Base-by-base conservation (phyloP, 495 filamentous ascomycete species). In the Xylaria venustula region DNA sequence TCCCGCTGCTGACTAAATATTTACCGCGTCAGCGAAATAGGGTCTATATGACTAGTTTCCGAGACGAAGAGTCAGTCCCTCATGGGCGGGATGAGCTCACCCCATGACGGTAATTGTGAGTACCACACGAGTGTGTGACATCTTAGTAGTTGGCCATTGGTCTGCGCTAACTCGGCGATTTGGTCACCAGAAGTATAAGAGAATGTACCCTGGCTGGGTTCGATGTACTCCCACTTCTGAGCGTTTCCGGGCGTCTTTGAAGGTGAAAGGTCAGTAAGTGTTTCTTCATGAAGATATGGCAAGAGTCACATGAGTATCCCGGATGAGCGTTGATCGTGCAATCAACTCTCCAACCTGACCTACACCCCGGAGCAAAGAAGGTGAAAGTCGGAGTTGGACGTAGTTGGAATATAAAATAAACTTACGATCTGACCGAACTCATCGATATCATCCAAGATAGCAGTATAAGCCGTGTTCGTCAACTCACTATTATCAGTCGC, bases 121-220 rank as follows among this genome's bases (percentile, higher is more conserved):
- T 88, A 71, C 85, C 83, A 89, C 4, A 86, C 80, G n/a, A 87
- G 71, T 8, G 79, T 85, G 66, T 88, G 84, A 58, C 84, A 87
- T 30, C 84, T 68, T 41, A 88, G 63, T 19, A 76, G 66, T 71
- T 88, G 81, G 41, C 77, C 76, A 57, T 86, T 84, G n/a, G 52
- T 61, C 62, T 75, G 70, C 3, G 86, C 83, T 30, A 82, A 66
- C 51, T 77, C 65, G 19, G 79, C 73, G 63, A 86, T 73, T 54
- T 73, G 74, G 58, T 86, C 82, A 15, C 81, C 84, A 0, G 66
- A 65, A 17, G 65, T 64, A 64, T 73, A 87, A 47, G 66, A 78
- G 73, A 88, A 89, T 26, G 64, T 61, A 40, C 76, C 76, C 28
- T 64, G 71, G 17, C 23, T 63, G 40, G 68, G 65, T 67, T 82